Percentiles rank a stretch among this genome's conserved stretches.
Evolutionary conservation across 768 basidiomycete species (phyloP).

Genomic region (Clavaria fumosa): DNA sequence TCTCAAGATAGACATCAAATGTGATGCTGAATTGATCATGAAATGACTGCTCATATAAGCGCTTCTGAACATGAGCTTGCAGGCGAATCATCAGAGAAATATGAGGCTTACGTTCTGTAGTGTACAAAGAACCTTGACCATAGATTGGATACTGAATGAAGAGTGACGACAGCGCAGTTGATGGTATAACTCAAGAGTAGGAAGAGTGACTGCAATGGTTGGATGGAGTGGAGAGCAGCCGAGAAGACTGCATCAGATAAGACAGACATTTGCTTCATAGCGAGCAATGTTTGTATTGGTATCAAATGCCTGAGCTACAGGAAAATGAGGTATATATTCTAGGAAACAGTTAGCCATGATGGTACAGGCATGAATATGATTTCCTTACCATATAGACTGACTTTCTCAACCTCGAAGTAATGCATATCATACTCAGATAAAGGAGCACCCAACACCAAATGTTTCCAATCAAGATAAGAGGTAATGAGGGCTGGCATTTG

Average conservation of each 20-base stretch:
- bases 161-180: conserved; percentile 1
- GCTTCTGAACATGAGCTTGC: not conserved
- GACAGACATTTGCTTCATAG: not conserved
- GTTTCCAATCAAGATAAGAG: conserved; percentile 1
- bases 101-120: conserved; percentile 3
- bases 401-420: too few relatives aligned
- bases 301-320: not conserved
- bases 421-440: not conserved
- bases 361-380: too few relatives aligned
- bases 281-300: not conserved
- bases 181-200: conserved; percentile 2
- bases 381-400: too few relatives aligned
- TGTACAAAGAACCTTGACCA: not conserved
- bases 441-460: not conserved
- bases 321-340: not conserved
- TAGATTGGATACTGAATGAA: conserved; percentile 1
- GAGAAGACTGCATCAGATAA: not conserved
- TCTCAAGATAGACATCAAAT: conserved; percentile 9
- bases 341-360: too few relatives aligned
- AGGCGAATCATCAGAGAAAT: not conserved
- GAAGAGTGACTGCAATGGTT: not conserved
- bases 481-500: not conserved
- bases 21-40: conserved; percentile 3
- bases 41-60: not conserved
- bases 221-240: not conserved